Conservation (phyloP, 345 rosid species). For the Eutrema yunnanense region DNA sequence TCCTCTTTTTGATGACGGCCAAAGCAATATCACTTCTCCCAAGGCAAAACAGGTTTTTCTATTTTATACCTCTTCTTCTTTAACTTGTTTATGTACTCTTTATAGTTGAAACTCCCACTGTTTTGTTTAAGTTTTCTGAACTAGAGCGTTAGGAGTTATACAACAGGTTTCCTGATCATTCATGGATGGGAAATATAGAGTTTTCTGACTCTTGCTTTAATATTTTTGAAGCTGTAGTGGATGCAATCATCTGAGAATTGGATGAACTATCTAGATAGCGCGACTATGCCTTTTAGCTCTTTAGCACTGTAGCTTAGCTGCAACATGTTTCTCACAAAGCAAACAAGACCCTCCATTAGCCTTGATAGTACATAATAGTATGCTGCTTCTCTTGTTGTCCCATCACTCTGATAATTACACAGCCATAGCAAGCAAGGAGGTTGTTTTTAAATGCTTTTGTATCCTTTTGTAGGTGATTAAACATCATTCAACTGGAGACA, state of each 20-base stretch:
- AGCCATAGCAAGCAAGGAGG: not conserved
- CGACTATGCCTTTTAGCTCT: not conserved
- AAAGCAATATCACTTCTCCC: slow-evolving; percentile 29
- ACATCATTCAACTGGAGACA: slow-evolving; percentile 25
- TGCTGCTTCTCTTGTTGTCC: not conserved
- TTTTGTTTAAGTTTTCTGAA: not conserved
- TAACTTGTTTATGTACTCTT: slow-evolving; percentile 5
- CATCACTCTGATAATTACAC: not conserved
- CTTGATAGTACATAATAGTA: not conserved
- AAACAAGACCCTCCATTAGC: not conserved
- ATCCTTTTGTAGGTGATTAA: slow-evolving; percentile 19
- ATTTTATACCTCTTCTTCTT: not conserved
- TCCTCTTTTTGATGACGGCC: slow-evolving; percentile 59
- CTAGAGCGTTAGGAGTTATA: not conserved
- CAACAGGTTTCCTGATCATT: not conserved
- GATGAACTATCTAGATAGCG: slow-evolving; percentile 2
- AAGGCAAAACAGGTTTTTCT: not conserved
- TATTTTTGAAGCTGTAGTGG: not conserved
- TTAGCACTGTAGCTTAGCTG: not conserved
- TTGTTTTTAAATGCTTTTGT: not conserved
- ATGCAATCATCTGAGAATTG: not conserved
- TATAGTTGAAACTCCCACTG: not conserved
- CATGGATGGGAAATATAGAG: not conserved
- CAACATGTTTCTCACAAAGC: not conserved
- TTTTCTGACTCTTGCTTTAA: not conserved